Conservation (phyloP, 768 basidiomycete genomes). For the Amylocystis lapponica region DNA sequence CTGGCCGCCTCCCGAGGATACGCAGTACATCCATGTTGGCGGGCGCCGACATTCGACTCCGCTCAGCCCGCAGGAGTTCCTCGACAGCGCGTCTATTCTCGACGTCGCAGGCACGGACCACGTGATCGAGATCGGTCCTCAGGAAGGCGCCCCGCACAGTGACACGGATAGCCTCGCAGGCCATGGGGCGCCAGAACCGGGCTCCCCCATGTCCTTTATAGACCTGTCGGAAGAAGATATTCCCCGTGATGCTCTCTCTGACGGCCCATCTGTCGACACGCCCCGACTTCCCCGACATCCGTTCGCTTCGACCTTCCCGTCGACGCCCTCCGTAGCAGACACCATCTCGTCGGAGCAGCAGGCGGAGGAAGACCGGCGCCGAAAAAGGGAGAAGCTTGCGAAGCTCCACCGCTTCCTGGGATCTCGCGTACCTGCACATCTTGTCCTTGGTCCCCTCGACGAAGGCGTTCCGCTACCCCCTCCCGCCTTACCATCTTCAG, state of each 20-base stretch:
- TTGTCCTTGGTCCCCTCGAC: slow-evolving; percentile 49
- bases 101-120: slow-evolving; percentile 1
- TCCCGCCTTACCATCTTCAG: slow-evolving; percentile 16
- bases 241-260: slow-evolving; percentile 27
- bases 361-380: slow-evolving; percentile 56
- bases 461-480: slow-evolving; percentile 27
- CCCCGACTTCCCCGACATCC: slow-evolving; percentile 19
- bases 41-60: slow-evolving; percentile 53
- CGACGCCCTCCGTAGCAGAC: slow-evolving; percentile 43
- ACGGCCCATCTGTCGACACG: slow-evolving; percentile 25
- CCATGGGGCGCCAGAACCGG: slow-evolving; percentile 13
- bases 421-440: slow-evolving; percentile 67
- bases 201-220: slow-evolving; percentile 49
- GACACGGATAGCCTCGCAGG: slow-evolving; percentile 11
- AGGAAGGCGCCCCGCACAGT: slow-evolving; percentile 12
- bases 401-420: slow-evolving; percentile 84
- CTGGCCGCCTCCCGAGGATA: slow-evolving; percentile 32
- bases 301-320: slow-evolving; percentile 28
- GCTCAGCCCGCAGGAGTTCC: slow-evolving; percentile 41
- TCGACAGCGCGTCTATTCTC: slow-evolving; percentile 8
- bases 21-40: slow-evolving; percentile 17
- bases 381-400: slow-evolving; percentile 71
- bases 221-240: slow-evolving; percentile 64
- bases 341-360: slow-evolving; percentile 36
- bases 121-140: slow-evolving; percentile 18